Conservation (phyloP, 2,329 filamentous ascomycete genomes). For the Penicillium janthinellum region DNA sequence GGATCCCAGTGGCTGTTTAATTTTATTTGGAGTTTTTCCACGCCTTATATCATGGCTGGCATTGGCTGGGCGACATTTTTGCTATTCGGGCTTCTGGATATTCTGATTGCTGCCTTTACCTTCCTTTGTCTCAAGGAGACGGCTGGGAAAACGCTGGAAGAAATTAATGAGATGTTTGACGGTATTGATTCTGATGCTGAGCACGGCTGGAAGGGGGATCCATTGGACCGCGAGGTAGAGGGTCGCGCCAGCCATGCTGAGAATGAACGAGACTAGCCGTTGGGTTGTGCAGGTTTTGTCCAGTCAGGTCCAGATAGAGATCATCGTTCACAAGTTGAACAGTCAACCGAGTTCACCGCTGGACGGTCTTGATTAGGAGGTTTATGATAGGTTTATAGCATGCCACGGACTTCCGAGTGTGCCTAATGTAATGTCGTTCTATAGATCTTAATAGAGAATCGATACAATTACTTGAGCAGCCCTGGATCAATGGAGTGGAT, state of each 20-base stretch:
- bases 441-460: neutral
- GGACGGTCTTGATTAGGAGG: conserved; percentile 10
- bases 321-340: conserved; percentile 11
- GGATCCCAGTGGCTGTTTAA: conserved; percentile 46
- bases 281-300: conserved; percentile 1
- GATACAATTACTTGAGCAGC: too few relatives aligned
- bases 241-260: neutral
- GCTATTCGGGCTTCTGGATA: conserved; percentile 47
- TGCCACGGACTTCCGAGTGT: too few relatives aligned
- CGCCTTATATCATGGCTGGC: conserved; percentile 47
- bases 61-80: conserved; percentile 53
- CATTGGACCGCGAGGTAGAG: neutral
- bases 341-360: conserved; percentile 9
- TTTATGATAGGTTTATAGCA: neutral
- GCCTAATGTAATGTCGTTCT: neutral
- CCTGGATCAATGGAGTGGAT: too few relatives aligned
- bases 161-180: conserved; percentile 60
- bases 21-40: conserved; percentile 46
- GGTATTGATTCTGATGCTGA: conserved; percentile 18
- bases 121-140: conserved; percentile 59
- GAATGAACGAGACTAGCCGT: neutral
- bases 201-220: conserved; percentile 14
- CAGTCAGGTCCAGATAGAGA: conserved; percentile 9
- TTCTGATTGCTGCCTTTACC: conserved; percentile 53
- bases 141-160: conserved; percentile 55